Conservation (phyloP, 371 early-diverging fungal genomes). For the Mortierella sp. region DNA sequence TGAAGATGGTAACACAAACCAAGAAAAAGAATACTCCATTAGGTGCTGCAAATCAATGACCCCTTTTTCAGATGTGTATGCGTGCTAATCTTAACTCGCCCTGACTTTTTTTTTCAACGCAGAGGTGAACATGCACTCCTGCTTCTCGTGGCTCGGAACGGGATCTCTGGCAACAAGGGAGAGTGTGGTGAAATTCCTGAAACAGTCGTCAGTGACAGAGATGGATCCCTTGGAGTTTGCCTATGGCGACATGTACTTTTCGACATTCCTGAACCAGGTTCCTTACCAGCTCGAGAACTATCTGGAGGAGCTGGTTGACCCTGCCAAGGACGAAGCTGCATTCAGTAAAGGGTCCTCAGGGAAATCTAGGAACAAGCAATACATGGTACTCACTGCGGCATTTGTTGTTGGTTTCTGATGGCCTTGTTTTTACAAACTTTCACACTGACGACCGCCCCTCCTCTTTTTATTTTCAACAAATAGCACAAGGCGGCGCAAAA, state of each 20-base stretch:
- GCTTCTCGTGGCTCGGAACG: constrained; percentile 67
- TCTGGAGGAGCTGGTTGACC: constrained; percentile 53
- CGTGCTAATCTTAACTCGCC: not conserved
- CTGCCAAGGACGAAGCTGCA: constrained; percentile 49
- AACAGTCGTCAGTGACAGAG: constrained; percentile 61
- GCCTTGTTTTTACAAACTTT: not conserved
- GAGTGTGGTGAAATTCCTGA: constrained; percentile 64
- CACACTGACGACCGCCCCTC: not conserved
- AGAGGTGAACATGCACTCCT: constrained; percentile 70
- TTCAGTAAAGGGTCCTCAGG: constrained; percentile 59
- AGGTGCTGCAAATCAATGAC: too few species aligned
- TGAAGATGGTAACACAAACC: constrained; percentile 62
- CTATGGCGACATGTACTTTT: constrained; percentile 74
- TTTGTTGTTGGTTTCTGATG: too few species aligned
- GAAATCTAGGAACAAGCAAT: constrained; percentile 59
- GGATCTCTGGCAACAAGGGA: constrained; percentile 70
- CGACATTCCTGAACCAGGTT: constrained; percentile 69
- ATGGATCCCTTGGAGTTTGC: constrained; percentile 64
- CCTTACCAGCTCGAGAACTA: constrained; percentile 68
- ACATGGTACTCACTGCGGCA: constrained; percentile 47
- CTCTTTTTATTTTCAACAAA: not conserved
- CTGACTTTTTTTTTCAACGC: not conserved
- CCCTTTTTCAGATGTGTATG: not conserved
- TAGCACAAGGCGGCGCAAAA: constrained; percentile 62
- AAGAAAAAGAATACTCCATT: not conserved